These are phyloP conservation scores for Mycosphaerella arachidis DNA, from an alignment of 2,329 filamentous ascomycete species.

Conservation along the genomic window DNA sequence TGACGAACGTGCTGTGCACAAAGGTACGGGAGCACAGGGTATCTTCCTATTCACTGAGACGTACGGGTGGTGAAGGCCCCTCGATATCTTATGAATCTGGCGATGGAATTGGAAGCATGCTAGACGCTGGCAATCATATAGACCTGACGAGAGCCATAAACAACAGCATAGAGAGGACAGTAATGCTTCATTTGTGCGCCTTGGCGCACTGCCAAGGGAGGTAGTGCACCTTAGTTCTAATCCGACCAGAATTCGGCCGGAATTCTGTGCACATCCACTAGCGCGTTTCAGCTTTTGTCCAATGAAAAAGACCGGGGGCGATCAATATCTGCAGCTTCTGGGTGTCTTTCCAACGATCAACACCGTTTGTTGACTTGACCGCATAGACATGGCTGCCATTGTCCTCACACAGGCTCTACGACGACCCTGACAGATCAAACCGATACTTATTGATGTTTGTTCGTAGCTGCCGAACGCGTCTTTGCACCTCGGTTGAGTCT, in stretches of 20 bases:
- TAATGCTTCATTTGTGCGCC: too few species aligned
- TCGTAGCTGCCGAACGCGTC: too few species aligned
- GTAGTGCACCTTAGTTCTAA: too few species aligned
- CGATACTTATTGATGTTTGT: too few species aligned
- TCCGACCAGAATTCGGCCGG: background rate
- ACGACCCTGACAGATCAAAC: too few species aligned
- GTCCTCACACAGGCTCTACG: too few species aligned
- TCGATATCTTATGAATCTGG: background rate
- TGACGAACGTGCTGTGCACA: conserved; percentile 63
- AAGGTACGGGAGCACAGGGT: conserved; percentile 62
- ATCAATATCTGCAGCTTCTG: too few species aligned
- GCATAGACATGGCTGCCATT: too few species aligned
- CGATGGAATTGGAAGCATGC: background rate
- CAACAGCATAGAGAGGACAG: background rate
- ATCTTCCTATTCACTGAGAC: conserved; percentile 58
- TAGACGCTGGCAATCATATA: background rate
- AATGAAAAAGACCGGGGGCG: background rate
- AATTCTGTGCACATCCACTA: background rate
- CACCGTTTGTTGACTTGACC: too few species aligned
- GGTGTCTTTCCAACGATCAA: too few species aligned
- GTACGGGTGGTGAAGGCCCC: conserved; percentile 43
- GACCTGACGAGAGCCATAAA: background rate
- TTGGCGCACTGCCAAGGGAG: too few species aligned
- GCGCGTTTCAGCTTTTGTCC: background rate
- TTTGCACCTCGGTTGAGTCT: background rate